Evolutionary conservation across 1,284 basidiomycete species (phyloP), one percentile per base, ranked within the genome.

Genomic region (Mycena citricolor): DNA sequence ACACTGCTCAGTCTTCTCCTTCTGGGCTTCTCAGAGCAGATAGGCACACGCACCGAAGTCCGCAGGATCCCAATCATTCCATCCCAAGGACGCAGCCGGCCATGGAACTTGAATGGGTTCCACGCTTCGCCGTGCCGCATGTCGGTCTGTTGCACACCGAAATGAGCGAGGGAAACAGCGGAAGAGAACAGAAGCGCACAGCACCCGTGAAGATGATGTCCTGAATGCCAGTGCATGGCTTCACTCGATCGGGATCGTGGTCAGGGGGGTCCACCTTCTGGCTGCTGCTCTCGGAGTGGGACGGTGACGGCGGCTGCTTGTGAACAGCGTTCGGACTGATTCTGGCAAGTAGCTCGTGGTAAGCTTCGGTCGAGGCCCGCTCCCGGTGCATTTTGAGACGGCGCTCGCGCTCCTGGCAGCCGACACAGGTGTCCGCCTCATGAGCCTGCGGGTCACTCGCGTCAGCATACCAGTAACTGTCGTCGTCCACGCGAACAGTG

Each of bases 71-170:
- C 80, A 29, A 87, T 68, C 42, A 87, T 67, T 11, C 84, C 85
- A 59, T 86, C 84, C 74, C 79, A 84, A 29, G 67, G 57, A 25
- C 84, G 73, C 13, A 87, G 68, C 21, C 83, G 77, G 4, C 84
- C 84, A 51, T 80, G 77, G 57, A 77, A 81, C 13, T 61, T 68
- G 59, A 74, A 84, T 44, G 69, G 63, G 46, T 77, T 69, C 77
- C 81, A 85, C 11, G 82, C 82, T 36, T 70, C 62, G 3, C 73
- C 74, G 52, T 85, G 81, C 7, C 64, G 63, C 10, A 59, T 45
- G 46, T 83, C 77, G 11, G 79, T 83, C 73, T 79, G 36, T 5
- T 17, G 36, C 32, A 51, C 14, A 49, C 8, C 16, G 28, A 40
- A 11, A 10, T 39, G n/a, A 26, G 32, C 4, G 34, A 20, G 16